Conservation (phyloP, 2,329 filamentous ascomycete genomes). For the Pestalotiopsis sp. region DNA sequence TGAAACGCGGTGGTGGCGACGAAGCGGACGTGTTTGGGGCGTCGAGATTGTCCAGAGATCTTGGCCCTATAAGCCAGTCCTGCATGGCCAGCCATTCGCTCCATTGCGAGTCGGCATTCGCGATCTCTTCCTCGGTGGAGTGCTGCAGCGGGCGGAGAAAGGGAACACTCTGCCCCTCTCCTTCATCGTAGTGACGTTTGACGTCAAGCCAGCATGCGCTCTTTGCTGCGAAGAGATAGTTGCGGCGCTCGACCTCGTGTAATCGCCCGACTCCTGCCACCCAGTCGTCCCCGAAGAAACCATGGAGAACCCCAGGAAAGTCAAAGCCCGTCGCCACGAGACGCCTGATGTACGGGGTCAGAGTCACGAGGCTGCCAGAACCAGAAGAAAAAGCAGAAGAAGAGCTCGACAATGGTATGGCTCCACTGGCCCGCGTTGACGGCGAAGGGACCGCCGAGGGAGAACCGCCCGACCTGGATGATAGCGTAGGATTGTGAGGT, state of each 20-base stretch:
- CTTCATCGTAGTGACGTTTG: slow-evolving; percentile 89
- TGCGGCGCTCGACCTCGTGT: slow-evolving; percentile 87
- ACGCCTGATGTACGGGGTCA: slow-evolving; percentile 88
- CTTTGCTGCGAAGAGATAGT: slow-evolving; percentile 95
- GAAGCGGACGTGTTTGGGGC: neutral
- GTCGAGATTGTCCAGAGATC: slow-evolving; percentile 6
- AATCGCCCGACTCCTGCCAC: slow-evolving; percentile 75
- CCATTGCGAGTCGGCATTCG: slow-evolving; percentile 82
- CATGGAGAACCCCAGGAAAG: slow-evolving; percentile 81
- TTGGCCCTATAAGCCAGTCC: slow-evolving; percentile 64
- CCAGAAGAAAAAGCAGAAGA: neutral
- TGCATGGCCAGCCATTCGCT: slow-evolving; percentile 96
- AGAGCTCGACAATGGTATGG: slow-evolving; percentile 28
- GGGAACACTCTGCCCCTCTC: slow-evolving; percentile 79
- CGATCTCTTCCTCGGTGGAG: slow-evolving; percentile 78
- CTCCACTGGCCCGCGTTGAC: slow-evolving; percentile 28
- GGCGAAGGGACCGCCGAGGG: slow-evolving; percentile 35
- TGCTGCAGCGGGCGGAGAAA: slow-evolving; percentile 84
- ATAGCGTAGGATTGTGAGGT: slow-evolving; percentile 45
- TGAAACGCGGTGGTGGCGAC: neutral
- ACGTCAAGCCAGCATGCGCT: slow-evolving; percentile 87
- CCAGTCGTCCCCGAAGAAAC: slow-evolving; percentile 98
- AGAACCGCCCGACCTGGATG: slow-evolving; percentile 38
- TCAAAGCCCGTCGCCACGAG: slow-evolving; percentile 93
- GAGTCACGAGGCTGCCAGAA: slow-evolving; percentile 56